A percentile compares a stretch with the other conserved stretches of the same genome.
Conservation (phyloP, 176 grass and related monocot species). For the Carex pumila region DNA sequence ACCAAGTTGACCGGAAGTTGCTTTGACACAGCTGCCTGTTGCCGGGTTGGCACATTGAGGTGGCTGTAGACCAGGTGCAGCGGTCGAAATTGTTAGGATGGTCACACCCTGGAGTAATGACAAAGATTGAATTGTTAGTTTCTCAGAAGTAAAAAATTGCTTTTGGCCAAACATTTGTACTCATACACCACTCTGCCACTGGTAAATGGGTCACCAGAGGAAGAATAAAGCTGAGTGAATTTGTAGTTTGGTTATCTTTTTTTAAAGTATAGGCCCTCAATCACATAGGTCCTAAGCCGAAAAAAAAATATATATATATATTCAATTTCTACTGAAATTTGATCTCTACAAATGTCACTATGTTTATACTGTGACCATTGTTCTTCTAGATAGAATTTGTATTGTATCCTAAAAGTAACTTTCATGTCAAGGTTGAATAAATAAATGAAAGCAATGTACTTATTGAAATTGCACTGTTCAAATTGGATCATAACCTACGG, state of each 20-base stretch:
- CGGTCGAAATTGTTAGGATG: conserved; percentile 76
- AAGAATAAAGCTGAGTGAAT: background rate
- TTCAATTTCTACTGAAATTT: background rate
- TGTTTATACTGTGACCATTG: background rate
- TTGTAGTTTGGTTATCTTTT: background rate
- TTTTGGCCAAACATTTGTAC: background rate
- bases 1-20: conserved; percentile 54
- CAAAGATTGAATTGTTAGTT: background rate
- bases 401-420: background rate
- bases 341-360: background rate
- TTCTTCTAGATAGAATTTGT: background rate
- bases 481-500: background rate
- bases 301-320: background rate
- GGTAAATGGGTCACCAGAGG: background rate
- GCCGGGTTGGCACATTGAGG: conserved; percentile 28
- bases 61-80: conserved; percentile 46
- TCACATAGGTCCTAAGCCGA: background rate
- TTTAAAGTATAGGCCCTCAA: background rate
- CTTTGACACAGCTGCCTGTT: conserved; percentile 36
- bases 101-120: conserved; percentile 45
- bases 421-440: background rate
- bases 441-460: background rate
- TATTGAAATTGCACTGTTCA: background rate
- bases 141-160: background rate
- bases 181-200: background rate